phyloP scores from a whole-genome alignment of 352 stramenopile genomes.

The Blastocystis sp. region DNA sequence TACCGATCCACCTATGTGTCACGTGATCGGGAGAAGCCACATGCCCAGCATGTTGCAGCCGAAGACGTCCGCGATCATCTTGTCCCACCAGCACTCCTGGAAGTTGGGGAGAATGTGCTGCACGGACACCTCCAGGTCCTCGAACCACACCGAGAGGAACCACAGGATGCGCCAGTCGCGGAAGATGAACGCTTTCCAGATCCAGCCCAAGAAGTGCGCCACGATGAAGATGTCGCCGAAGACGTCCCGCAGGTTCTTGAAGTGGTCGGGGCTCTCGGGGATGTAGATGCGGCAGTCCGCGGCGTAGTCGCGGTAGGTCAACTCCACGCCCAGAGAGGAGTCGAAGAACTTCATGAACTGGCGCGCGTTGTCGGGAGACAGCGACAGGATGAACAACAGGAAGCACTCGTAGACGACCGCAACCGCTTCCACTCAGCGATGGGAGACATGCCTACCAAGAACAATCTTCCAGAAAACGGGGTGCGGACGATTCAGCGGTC shows the following conservation, averaged over 20 bases:
- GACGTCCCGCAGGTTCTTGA: conserved; percentile 70
- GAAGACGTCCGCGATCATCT: conserved; percentile 76
- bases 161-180: conserved; percentile 80
- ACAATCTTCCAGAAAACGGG: conserved; percentile 56
- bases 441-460: neutral
- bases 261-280: conserved; percentile 70
- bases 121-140: conserved; percentile 74
- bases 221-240: conserved; percentile 76
- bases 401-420: conserved; percentile 48
- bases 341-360: conserved; percentile 75
- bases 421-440: neutral
- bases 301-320: conserved; percentile 72
- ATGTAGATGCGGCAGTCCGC: conserved; percentile 74
- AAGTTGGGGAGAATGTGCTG: conserved; percentile 81
- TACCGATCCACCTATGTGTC: conserved; percentile 52
- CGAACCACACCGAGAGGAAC: conserved; percentile 77
- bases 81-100: conserved; percentile 85
- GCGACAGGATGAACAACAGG: conserved; percentile 52
- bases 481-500: conserved; percentile 5
- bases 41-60: conserved; percentile 80
- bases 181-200: conserved; percentile 77
- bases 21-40: conserved; percentile 22
- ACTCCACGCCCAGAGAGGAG: conserved; percentile 67
- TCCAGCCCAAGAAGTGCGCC: conserved; percentile 78
- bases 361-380: conserved; percentile 70